These are phyloP conservation scores for Porphyrellus cyaneotinctus DNA, from an alignment of 768 basidiomycete genomes.

Conservation along the genomic window DNA sequence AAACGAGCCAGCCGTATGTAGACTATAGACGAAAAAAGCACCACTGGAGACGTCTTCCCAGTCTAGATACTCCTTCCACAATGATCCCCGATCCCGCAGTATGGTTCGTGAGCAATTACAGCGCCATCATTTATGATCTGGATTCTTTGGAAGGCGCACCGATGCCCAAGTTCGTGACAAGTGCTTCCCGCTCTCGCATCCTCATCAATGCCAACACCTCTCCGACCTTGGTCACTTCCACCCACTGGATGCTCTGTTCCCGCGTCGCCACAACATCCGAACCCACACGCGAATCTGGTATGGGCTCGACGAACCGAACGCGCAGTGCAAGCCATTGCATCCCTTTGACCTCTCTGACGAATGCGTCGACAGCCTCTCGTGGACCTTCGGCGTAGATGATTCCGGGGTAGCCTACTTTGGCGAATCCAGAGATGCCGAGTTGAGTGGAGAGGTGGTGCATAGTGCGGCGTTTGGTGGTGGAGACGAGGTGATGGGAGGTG, in stretches of 20 bases:
- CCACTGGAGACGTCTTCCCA: too few relatives aligned
- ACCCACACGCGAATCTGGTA: background rate
- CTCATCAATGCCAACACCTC: conserved; percentile 69
- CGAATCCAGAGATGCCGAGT: too few relatives aligned
- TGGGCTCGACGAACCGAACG: conserved; percentile 54
- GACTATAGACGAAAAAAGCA: too few relatives aligned
- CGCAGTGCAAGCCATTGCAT: conserved; percentile 79
- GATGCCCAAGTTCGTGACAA: conserved; percentile 62
- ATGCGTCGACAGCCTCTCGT: conserved; percentile 39
- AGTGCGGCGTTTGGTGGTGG: conserved; percentile 61
- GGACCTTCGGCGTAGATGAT: background rate
- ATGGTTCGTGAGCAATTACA: too few relatives aligned
- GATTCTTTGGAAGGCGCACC: conserved; percentile 36
- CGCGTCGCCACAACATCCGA: background rate
- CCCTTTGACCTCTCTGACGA: conserved; percentile 59
- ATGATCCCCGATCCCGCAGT: background rate
- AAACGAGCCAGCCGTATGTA: too few relatives aligned
- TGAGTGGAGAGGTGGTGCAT: too few relatives aligned
- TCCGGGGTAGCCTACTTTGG: too few relatives aligned
- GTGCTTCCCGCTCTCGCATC: conserved; percentile 48
- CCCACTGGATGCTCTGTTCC: conserved; percentile 41
- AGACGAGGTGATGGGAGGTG: conserved; percentile 69
- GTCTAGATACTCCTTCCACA: too few relatives aligned
- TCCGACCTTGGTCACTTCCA: conserved; percentile 64
- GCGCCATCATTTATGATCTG: too few relatives aligned